Base-by-base conservation (phyloP, 176 grass and related monocot species). In the Stipa capillata region DNA sequence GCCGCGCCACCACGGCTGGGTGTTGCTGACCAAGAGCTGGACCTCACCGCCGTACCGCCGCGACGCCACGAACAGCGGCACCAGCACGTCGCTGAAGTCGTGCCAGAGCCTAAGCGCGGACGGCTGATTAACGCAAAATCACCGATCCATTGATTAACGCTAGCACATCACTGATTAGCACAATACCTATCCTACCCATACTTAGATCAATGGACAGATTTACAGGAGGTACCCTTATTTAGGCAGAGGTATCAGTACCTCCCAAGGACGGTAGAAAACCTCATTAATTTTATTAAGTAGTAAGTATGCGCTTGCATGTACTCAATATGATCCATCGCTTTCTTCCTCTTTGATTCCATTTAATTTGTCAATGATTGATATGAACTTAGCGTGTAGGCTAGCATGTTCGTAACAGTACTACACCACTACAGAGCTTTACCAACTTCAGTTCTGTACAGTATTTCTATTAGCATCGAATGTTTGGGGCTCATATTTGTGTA, bases 21-120 rank as follows among this genome's bases (percentile, higher is more conserved):
- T 64, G 77, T 90, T 87, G 71, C 34, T 64, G 47, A 91, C n/a
- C 2, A 97, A 54, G 40, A 97, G 77, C 32, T 81, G 73, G 48
- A 93, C 90, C 31, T 97, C 87, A 7, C 91, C 85, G 20, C 31
- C 54, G 75, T 89, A 91, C 43, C 79, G 77, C 3, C 75, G 83
- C 6, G 94, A 78, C 44, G 88, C 86, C 23, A 87, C 77, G 86
- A 87, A 97, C 13, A 97, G 86, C 6, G 94, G 94, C n/a, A 97
- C 77, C 17, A 97, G 74, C 34, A 83, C n/a, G 76, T 95, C 93
- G 62, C 80, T 87, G 87, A 92, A 91, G 69, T 95, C 93, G 78
- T 95, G 89, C 81, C 89, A 95, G 83, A n/a, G n/a, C n/a, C n/a
- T n/a, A n/a, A n/a, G n/a, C n/a, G n/a, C n/a, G n/a, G n/a, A n/a